Conservation (phyloP, 495 filamentous ascomycete species). For the Echria macrotheca region DNA sequence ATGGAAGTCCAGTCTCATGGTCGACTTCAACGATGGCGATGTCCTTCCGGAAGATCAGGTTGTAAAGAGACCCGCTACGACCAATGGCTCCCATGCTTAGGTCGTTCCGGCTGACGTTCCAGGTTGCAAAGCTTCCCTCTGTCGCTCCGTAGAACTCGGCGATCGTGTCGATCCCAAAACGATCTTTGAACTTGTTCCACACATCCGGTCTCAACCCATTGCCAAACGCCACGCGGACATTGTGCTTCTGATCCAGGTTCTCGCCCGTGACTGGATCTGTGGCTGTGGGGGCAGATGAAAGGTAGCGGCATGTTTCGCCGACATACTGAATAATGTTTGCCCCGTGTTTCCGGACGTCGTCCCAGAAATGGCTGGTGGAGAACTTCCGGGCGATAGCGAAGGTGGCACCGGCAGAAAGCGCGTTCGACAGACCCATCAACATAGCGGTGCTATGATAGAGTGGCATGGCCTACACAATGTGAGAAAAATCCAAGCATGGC, state of each 20-base stretch:
- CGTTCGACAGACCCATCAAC: conserved; percentile 60
- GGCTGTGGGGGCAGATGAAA: conserved; percentile 65
- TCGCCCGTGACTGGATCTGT: conserved; percentile 60
- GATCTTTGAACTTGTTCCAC: conserved; percentile 81
- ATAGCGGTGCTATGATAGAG: conserved; percentile 86
- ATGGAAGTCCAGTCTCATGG: conserved; percentile 61
- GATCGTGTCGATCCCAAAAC: conserved; percentile 76
- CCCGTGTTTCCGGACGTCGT: conserved; percentile 63
- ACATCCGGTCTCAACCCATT: conserved; percentile 92
- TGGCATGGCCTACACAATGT: conserved; percentile 69
- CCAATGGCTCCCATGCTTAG: conserved; percentile 79
- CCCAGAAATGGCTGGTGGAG: conserved; percentile 76
- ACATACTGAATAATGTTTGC: conserved; percentile 92
- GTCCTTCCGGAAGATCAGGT: conserved; percentile 44
- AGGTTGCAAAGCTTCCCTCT: conserved; percentile 66
- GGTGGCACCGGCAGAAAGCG: conserved; percentile 56
- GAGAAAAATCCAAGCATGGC: neutral
- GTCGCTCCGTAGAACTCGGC: conserved; percentile 90
- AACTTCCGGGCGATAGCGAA: conserved; percentile 75
- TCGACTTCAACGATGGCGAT: conserved; percentile 68
- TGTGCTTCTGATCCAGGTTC: conserved; percentile 71
- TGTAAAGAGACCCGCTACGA: conserved; percentile 59
- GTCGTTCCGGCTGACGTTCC: conserved; percentile 71
- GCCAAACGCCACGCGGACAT: conserved; percentile 75
- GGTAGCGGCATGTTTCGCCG: conserved; percentile 88